Evolutionary conservation across 805 yeast species (phyloP).

Genomic region (Metschnikowia cubensis): DNA sequence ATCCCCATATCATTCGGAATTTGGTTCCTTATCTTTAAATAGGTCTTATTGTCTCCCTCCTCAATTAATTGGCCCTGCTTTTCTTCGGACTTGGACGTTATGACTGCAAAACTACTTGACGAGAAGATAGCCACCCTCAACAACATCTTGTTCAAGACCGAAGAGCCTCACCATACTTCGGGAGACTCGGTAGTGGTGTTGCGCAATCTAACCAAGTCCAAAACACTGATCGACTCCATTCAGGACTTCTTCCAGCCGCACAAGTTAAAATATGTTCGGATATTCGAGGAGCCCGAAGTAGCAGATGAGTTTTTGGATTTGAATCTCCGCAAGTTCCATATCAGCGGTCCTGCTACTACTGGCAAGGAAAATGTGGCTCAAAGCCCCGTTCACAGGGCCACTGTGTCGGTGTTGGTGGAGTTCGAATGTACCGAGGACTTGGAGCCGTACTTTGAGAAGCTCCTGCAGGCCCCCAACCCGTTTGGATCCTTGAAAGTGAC

Average conservation of each 20-base stretch:
- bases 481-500: neutral
- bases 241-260: slow-evolving; percentile 1
- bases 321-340: slow-evolving; percentile 1
- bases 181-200: neutral
- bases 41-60: too few relatives aligned
- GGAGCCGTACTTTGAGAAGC: slow-evolving; percentile 1
- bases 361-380: neutral
- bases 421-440: neutral
- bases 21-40: too few relatives aligned
- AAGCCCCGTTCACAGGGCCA: neutral
- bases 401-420: slow-evolving; percentile 1
- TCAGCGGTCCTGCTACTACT: neutral
- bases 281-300: neutral
- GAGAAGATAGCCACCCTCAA: neutral
- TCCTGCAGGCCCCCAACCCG: neutral
- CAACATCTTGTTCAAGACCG: neutral
- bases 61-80: too few relatives aligned
- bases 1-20: too few relatives aligned
- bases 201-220: slow-evolving; percentile 1
- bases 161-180: neutral
- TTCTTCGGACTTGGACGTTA: neutral
- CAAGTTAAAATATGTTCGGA: slow-evolving; percentile 1
- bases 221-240: slow-evolving; percentile 2
- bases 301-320: neutral
- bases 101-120: neutral